Conservation (phyloP, 2,329 filamentous ascomycete genomes). For the Fusarium transvaalense region DNA sequence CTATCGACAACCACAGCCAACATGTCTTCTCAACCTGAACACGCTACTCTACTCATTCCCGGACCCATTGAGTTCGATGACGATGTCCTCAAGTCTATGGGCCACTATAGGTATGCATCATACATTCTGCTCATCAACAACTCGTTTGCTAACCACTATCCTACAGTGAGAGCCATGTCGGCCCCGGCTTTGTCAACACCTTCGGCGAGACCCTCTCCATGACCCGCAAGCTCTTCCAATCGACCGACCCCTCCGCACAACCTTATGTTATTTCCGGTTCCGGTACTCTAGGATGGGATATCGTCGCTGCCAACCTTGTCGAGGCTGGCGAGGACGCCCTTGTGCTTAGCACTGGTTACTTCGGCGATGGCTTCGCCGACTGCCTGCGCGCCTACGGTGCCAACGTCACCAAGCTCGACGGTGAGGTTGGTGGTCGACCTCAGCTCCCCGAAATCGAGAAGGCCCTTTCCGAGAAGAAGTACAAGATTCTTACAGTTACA, state of each 20-base stretch:
- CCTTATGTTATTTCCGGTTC: constrained; percentile 95
- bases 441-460: constrained; percentile 89
- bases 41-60: constrained; percentile 88
- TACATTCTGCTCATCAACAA: not conserved
- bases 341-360: constrained; percentile 96
- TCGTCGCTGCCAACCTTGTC: constrained; percentile 92
- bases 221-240: constrained; percentile 95
- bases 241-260: constrained; percentile 82
- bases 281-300: constrained; percentile 95
- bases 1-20: constrained; percentile 50
- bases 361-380: constrained; percentile 93
- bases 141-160: constrained; percentile 15
- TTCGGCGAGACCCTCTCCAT: constrained; percentile 92
- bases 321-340: constrained; percentile 92
- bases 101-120: constrained; percentile 80
- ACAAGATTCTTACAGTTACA: constrained; percentile 94
- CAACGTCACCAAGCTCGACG: constrained; percentile 89
- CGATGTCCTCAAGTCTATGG: constrained; percentile 94
- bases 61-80: constrained; percentile 99
- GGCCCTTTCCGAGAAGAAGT: constrained; percentile 88
- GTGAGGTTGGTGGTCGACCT: constrained; percentile 87
- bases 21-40: constrained; percentile 73
- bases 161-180: constrained; percentile 90
- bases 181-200: constrained; percentile 85
- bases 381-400: constrained; percentile 93